Evolutionary conservation across 495 filamentous ascomycete species (phyloP).

Genomic region (Aspergillus bertholletiae): DNA sequence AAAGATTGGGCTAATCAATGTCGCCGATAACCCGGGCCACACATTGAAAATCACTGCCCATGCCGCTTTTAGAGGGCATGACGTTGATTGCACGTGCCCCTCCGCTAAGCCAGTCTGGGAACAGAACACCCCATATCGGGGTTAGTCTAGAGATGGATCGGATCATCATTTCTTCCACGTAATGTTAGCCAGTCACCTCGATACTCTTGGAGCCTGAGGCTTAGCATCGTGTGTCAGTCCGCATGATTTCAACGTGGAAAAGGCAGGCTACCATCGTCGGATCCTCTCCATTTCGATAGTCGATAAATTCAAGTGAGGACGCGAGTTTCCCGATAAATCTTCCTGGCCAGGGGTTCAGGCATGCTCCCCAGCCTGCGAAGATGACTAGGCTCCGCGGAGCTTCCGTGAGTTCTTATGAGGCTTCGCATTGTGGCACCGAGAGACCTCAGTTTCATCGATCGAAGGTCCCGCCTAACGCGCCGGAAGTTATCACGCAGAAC

Average conservation of each 20-base stretch:
- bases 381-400: conserved; percentile 49
- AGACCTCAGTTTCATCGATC: conserved; percentile 32
- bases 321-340: not conserved
- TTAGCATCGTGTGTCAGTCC: not conserved
- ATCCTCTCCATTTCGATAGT: not conserved
- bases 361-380: conserved; percentile 27
- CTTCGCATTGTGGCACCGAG: conserved; percentile 27
- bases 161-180: conserved; percentile 5
- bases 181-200: conserved; percentile 4
- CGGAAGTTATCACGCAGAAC: conserved; percentile 43
- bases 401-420: conserved; percentile 36
- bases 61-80: conserved; percentile 19
- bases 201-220: conserved; percentile 18
- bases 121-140: not conserved
- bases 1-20: conserved; percentile 13
- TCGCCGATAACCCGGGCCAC: conserved; percentile 23
- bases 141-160: too few relatives aligned
- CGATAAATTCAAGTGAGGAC: too few relatives aligned
- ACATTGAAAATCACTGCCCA: conserved; percentile 15
- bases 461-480: conserved; percentile 48
- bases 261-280: not conserved
- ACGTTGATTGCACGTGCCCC: conserved; percentile 10
- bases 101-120: not conserved
- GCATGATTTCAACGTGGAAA: conserved; percentile 21
- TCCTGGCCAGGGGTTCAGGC: conserved; percentile 7